These are phyloP conservation scores for Allium fistulosum DNA, from an alignment of 106 monocot genomes.

Conservation along the genomic window DNA sequence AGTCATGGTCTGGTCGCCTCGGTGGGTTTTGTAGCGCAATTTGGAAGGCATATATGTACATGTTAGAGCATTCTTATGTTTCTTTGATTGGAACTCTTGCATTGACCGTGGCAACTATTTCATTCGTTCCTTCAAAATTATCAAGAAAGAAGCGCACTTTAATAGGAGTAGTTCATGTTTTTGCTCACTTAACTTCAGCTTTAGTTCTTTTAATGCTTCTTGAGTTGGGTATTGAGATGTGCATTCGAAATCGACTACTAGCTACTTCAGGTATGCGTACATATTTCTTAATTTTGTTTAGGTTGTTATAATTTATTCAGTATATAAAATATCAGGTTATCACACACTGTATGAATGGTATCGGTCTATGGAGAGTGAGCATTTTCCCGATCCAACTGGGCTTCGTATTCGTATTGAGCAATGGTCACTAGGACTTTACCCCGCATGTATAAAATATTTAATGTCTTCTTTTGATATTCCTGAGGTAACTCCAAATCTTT, in stretches of 20 bases:
- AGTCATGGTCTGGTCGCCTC: slow-evolving; percentile 61
- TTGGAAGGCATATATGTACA: slow-evolving; percentile 60
- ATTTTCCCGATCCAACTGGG: slow-evolving; percentile 88
- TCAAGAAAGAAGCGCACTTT: slow-evolving; percentile 49
- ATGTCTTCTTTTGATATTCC: slow-evolving; percentile 93
- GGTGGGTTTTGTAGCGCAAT: slow-evolving; percentile 46
- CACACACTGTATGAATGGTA: slow-evolving; percentile 93
- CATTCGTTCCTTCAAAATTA: slow-evolving; percentile 75
- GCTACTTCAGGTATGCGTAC: slow-evolving; percentile 65
- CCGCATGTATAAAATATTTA: slow-evolving; percentile 86
- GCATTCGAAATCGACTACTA: slow-evolving; percentile 61
- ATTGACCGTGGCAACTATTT: slow-evolving; percentile 38
- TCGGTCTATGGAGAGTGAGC: slow-evolving; percentile 77
- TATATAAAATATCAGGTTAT: slow-evolving; percentile 43
- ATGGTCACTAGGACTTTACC: slow-evolving; percentile 88
- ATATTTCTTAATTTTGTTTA: background rate
- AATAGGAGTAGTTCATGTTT: slow-evolving; percentile 67
- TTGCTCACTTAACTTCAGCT: slow-evolving; percentile 65
- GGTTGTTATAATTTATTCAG: background rate
- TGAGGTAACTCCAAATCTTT: slow-evolving; percentile 37
- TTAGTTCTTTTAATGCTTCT: slow-evolving; percentile 70
- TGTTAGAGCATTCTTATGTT: slow-evolving; percentile 70
- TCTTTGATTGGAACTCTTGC: slow-evolving; percentile 45
- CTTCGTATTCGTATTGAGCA: slow-evolving; percentile 72
- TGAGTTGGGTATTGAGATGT: slow-evolving; percentile 80